Base-by-base conservation (phyloP, 495 filamentous ascomycete species). In the Neurospora sp. region DNA sequence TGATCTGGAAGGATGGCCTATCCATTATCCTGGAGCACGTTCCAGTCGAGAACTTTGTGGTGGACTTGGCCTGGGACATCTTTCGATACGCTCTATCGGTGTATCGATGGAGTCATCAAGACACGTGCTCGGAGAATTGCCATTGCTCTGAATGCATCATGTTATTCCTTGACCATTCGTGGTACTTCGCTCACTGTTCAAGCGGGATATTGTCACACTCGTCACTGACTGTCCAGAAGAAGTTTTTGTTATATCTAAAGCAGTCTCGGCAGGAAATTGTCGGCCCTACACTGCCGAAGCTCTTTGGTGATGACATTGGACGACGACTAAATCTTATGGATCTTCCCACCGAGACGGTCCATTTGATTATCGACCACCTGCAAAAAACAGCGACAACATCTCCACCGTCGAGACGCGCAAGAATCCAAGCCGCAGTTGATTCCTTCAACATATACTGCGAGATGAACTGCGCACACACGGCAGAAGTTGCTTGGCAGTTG, bases 31-130 rank as follows among this genome's bases (percentile, higher is more conserved):
- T 46, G 18, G 18, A 46, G 8, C 42, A 46, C 10, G 42, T 46
- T 2, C 42, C 42, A 46, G 42, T 46, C 42, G 18, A 20, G 18
- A 9, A 9, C 16, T 46, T 46, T n/a, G 3, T 3, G 16, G 42
- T 10, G 18, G 42, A 46, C 18, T 9, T 46, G 7, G 18, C 42
- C 18, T 46, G 42, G 42, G 18, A 46, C 3, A n/a, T 46, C 8
- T 46, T 46, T 10, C 7, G 2, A 1, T 46, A 20, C 18, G 42
- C 42, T 9, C 2, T 46, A 46, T 10, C 7, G 6, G 2, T 0
- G 7, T 9, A 10, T 1, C 0, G 0, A 44, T 1, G 0, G 5
- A 10, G 3, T 9, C 3, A 10, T 46, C 1, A 0, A n/a, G 18
- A 20, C 1, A 0, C 2, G 42, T 20, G 42, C 7, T 46, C 7